phyloP scores from a whole-genome alignment of 2,329 filamentous ascomycete genomes.

The Claviceps sp. region DNA sequence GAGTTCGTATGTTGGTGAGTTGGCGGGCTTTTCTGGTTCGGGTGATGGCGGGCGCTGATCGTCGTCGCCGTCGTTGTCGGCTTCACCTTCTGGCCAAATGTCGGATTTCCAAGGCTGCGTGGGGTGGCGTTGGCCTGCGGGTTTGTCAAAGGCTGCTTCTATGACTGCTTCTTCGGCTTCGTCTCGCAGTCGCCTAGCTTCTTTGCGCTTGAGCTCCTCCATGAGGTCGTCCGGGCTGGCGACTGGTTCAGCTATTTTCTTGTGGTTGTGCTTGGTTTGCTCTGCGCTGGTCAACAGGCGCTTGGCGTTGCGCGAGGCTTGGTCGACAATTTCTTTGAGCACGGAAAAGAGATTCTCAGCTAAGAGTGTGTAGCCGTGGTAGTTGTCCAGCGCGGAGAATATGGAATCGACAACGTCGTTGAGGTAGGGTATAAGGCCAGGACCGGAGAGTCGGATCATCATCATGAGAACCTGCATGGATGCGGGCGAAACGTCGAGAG shows the following conservation, averaged over 20 bases:
- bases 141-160: not conserved
- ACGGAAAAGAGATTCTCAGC: conserved; percentile 79
- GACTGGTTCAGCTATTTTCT: conserved; percentile 21
- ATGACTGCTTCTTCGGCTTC: conserved; percentile 19
- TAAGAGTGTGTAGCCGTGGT: conserved; percentile 79
- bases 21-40: conserved; percentile 42
- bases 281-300: conserved; percentile 32
- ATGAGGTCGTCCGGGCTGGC: conserved; percentile 31
- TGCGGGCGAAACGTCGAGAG: conserved; percentile 82
- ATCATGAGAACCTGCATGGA: conserved; percentile 83
- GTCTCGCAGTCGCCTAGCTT: conserved; percentile 19
- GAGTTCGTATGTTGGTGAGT: conserved; percentile 67
- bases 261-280: conserved; percentile 25
- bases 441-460: conserved; percentile 83
- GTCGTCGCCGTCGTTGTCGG: conserved; percentile 19
- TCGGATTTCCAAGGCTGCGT: conserved; percentile 25
- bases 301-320: conserved; percentile 51
- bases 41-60: conserved; percentile 18
- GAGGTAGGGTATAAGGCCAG: conserved; percentile 69
- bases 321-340: conserved; percentile 68
- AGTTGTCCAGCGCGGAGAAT: conserved; percentile 86
- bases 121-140: conserved; percentile 20
- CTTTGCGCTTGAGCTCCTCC: conserved; percentile 49
- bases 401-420: conserved; percentile 87
- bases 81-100: conserved; percentile 16